Percentiles rank a stretch among this genome's conserved stretches.
These are phyloP conservation scores for Sporothrix curviconia DNA, from an alignment of 2,329 filamentous ascomycete genomes.

Conservation along the genomic window DNA sequence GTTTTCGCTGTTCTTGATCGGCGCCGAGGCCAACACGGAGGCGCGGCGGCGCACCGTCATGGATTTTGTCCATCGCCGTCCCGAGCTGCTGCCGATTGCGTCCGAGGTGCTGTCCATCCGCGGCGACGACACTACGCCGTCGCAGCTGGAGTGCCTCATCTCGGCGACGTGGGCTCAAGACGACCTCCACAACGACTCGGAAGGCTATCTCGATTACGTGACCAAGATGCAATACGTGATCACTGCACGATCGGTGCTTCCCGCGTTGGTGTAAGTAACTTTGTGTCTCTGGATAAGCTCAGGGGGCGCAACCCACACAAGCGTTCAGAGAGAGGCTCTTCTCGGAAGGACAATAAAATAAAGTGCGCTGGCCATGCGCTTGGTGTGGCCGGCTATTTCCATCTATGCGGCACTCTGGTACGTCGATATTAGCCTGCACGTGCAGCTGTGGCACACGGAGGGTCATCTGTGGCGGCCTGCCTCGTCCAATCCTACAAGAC, in stretches of 20 bases:
- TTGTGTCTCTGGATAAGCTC: not conserved
- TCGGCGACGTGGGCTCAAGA: constrained; percentile 14
- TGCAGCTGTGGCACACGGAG: not conserved
- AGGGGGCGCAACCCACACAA: not conserved
- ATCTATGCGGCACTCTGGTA: not conserved
- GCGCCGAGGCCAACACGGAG: constrained; percentile 13
- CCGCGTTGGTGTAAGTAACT: constrained; percentile 4
- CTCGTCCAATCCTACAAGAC: not conserved
- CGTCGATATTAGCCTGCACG: not conserved
- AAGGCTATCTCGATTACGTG: constrained; percentile 16
- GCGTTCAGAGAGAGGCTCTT: not conserved
- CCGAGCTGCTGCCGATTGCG: not conserved
- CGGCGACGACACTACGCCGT: not conserved
- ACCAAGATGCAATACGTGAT: constrained; percentile 16
- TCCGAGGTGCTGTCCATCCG: not conserved
- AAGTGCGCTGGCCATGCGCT: too few species aligned
- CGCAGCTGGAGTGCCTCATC: constrained; percentile 3
- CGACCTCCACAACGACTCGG: constrained; percentile 8
- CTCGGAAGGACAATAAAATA: not conserved
- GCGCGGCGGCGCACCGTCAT: constrained; percentile 8
- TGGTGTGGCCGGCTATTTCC: not conserved
- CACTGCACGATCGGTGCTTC: constrained; percentile 6
- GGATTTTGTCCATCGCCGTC: constrained; percentile 4
- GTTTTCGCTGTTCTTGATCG: constrained; percentile 13
- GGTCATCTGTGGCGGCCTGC: not conserved